A percentile compares a stretch with the other conserved stretches of the same genome.
These are phyloP conservation scores for Venturia pyrina DNA, from an alignment of 2,329 filamentous ascomycete genomes.

Conservation along the genomic window DNA sequence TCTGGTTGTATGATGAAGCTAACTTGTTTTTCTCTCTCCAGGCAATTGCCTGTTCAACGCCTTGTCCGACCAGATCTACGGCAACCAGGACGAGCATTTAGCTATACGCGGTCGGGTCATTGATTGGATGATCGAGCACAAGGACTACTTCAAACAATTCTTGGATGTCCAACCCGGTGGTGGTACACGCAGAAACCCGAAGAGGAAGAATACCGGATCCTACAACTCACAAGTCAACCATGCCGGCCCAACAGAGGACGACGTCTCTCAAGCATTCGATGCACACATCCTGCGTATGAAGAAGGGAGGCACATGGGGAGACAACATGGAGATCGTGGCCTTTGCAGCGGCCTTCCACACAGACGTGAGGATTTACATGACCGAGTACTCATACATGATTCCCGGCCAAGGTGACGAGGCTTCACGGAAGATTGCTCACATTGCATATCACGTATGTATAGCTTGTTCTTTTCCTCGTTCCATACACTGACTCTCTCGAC, in stretches of 20 bases:
- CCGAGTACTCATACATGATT: constrained; percentile 42
- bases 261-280: constrained; percentile 43
- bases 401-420: constrained; percentile 29
- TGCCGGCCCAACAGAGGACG: constrained; percentile 39
- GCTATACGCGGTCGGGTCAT: constrained; percentile 51
- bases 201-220: constrained; percentile 44
- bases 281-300: constrained; percentile 51
- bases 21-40: constrained; percentile 21
- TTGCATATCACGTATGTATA: constrained; percentile 52
- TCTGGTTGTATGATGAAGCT: constrained; percentile 14
- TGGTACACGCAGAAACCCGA: constrained; percentile 47
- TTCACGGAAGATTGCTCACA: constrained; percentile 29
- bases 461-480: constrained; percentile 9
- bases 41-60: constrained; percentile 63
- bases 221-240: constrained; percentile 37
- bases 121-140: constrained; percentile 50
- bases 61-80: constrained; percentile 57
- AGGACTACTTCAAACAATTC: constrained; percentile 55
- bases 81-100: constrained; percentile 45
- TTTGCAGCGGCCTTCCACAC: constrained; percentile 52
- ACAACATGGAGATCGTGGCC: constrained; percentile 57
- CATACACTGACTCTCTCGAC: constrained; percentile 11
- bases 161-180: constrained; percentile 45
- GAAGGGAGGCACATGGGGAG: constrained; percentile 51
- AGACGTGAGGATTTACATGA: constrained; percentile 53